Base-by-base conservation (phyloP, 2,329 filamentous ascomycete genomes). In the Leptographium radiaticola region DNA sequence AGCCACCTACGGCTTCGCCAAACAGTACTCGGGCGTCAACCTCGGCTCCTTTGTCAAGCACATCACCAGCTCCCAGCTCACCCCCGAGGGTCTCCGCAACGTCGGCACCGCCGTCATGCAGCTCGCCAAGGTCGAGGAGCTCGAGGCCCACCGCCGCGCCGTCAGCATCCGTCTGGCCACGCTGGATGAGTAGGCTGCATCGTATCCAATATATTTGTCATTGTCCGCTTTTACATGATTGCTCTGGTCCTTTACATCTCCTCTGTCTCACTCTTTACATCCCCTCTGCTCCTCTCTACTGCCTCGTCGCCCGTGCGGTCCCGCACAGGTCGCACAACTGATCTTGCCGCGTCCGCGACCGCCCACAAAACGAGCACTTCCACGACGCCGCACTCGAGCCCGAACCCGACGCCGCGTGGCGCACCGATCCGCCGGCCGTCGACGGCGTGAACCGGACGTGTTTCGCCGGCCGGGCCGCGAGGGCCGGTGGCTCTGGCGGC, bases 11-110 rank as follows among this genome's bases (percentile, higher is more conserved):
- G 93, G 93, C 43, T 98, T 95, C 64, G 93, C 93, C 49, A 95
- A 95, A 72, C 93, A 98, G 69, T 98, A 98, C 73, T 96, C 89
- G 7, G 93, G 93, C 52, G 93, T 98, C 65, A 98, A 95, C 68
- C 79, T 98, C 7, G 89, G 81, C 36, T 97, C 91, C 2, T 98
- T 96, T 71, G 80, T 95, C 67, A 98, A 98, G 74, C 89, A 97
- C 75, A 96, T 98, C 64, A 98, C 93, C 40, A 93, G 87, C 71
- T 89, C 89, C 0, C 87, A 95, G 68, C 76, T 98, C 57, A 95
- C 89, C 1, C 80, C 83, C 18, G 79, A 95, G 63, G 93, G 93
- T 25, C 73, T 98, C 58, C 78, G 79, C 62, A 93, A 94, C 63
- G 86, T 98, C 2, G 89, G 91, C 38, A 73, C 75, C 52, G 89